Conservation (phyloP, 805 yeast species). For the Yarrowia sp. region DNA sequence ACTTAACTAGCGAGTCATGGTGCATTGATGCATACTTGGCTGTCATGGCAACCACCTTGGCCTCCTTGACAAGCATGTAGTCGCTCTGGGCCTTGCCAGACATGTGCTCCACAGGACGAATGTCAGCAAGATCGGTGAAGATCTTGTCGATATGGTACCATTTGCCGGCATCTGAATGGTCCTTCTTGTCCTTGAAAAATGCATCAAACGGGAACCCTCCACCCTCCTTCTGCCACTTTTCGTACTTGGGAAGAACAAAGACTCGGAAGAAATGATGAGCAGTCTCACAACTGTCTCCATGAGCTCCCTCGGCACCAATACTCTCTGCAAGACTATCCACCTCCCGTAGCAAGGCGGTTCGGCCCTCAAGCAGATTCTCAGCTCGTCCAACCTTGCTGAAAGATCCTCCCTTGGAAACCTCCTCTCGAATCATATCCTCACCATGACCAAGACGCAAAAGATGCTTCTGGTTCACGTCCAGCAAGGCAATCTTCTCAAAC, state of each 20-base stretch:
- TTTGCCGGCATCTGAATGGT: conserved; percentile 25
- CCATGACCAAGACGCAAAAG: conserved; percentile 34
- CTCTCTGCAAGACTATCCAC: conserved; percentile 38
- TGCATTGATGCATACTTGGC: conserved; percentile 30
- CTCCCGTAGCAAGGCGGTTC: conserved; percentile 28
- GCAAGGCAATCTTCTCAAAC: conserved; percentile 30
- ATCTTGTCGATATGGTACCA: conserved; percentile 31
- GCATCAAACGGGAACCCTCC: conserved; percentile 12
- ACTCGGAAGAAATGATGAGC: conserved; percentile 38
- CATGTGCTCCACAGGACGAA: conserved; percentile 36
- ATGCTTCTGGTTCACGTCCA: conserved; percentile 33
- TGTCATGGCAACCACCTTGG: conserved; percentile 38
- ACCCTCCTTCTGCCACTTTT: conserved; percentile 5
- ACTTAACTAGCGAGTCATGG: conserved; percentile 27
- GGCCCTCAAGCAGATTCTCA: conserved; percentile 27
- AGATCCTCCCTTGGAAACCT: conserved; percentile 13
- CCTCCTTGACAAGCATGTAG: conserved; percentile 32
- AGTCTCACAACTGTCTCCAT: conserved; percentile 42
- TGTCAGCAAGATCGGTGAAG: conserved; percentile 31
- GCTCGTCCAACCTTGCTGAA: conserved; percentile 23
- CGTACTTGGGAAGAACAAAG: conserved; percentile 29
- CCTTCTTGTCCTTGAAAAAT: not conserved
- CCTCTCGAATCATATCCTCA: conserved; percentile 28
- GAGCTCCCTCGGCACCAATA: conserved; percentile 39
- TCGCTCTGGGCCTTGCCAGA: conserved; percentile 29